phyloP scores from a whole-genome alignment of 192 early-diverging fungal genomes.

The Umbelopsis ramanniana region DNA sequence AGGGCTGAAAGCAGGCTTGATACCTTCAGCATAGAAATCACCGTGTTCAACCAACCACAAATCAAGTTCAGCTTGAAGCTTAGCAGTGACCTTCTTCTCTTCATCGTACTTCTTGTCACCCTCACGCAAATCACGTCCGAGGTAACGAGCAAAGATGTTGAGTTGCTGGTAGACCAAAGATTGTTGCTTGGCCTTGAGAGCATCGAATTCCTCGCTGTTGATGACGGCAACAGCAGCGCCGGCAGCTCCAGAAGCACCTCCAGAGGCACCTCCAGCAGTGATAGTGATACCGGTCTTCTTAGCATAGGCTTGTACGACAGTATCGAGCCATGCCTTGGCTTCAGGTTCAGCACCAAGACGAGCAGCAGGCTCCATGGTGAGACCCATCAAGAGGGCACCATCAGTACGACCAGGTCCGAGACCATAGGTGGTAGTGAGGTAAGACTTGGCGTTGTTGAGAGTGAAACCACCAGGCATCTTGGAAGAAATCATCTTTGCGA shows the following conservation, averaged over 20 bases:
- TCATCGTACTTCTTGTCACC: conserved; percentile 67
- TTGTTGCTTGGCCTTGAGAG: conserved; percentile 73
- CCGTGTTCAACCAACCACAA: conserved; percentile 92
- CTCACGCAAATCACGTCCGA: conserved; percentile 79
- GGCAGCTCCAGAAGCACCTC: conserved; percentile 52
- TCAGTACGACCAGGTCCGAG: conserved; percentile 78
- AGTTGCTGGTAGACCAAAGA: conserved; percentile 76
- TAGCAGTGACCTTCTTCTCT: conserved; percentile 63
- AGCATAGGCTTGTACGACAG: conserved; percentile 72
- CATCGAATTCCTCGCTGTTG: conserved; percentile 87
- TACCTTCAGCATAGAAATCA: conserved; percentile 87
- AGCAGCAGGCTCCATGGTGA: conserved; percentile 80
- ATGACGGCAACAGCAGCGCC: conserved; percentile 69
- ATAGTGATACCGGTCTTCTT: conserved; percentile 70
- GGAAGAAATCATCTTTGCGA: conserved; percentile 79
- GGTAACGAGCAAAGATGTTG: conserved; percentile 78
- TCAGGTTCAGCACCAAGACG: conserved; percentile 77
- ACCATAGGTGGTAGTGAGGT: conserved; percentile 73
- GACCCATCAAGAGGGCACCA: conserved; percentile 74
- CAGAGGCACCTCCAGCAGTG: conserved; percentile 50
- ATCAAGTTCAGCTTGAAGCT: conserved; percentile 85
- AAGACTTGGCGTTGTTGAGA: conserved; percentile 75
- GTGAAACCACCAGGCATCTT: conserved; percentile 95
- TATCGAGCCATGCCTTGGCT: conserved; percentile 81
- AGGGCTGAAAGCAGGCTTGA: conserved; percentile 81